phyloP scores from a whole-genome alignment of 352 stramenopile species.

The Phytophthora colocasiae region DNA sequence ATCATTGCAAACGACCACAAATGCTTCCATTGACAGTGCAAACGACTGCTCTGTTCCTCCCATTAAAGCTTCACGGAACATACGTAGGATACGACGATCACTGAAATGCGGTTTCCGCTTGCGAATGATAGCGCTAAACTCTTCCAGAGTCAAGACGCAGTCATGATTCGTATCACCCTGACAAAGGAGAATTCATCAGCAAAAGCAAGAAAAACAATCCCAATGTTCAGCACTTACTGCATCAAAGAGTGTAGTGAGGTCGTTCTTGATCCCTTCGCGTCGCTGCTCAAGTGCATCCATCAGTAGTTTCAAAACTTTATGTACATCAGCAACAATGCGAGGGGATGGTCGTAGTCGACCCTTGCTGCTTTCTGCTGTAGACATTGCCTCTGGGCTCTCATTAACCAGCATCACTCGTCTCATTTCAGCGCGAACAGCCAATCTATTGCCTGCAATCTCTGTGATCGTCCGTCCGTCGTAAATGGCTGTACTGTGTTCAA shows the following conservation, averaged over 20 bases:
- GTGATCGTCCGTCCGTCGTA: slow-evolving; percentile 55
- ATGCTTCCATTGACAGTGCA: slow-evolving; percentile 73
- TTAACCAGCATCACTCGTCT: slow-evolving; percentile 63
- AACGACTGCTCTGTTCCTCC: slow-evolving; percentile 70
- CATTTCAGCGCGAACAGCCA: slow-evolving; percentile 80
- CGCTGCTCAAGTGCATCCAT: slow-evolving; percentile 69
- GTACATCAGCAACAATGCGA: slow-evolving; percentile 64
- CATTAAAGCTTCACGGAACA: slow-evolving; percentile 82
- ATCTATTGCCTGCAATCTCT: slow-evolving; percentile 65
- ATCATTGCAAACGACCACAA: slow-evolving; percentile 74
- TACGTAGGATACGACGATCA: slow-evolving; percentile 71
- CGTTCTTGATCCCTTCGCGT: slow-evolving; percentile 56
- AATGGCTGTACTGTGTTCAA: slow-evolving; percentile 75
- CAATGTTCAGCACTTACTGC: slow-evolving; percentile 27
- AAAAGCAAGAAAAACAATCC: background rate
- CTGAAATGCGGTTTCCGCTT: slow-evolving; percentile 65
- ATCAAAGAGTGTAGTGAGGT: slow-evolving; percentile 65
- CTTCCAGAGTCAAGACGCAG: slow-evolving; percentile 68
- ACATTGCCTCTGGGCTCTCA: slow-evolving; percentile 10
- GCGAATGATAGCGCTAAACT: slow-evolving; percentile 76
- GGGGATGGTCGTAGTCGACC: slow-evolving; percentile 27
- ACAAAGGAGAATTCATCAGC: background rate
- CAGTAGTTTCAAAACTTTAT: slow-evolving; percentile 64
- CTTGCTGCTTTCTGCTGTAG: slow-evolving; percentile 18
- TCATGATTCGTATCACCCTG: slow-evolving; percentile 80